Evolutionary conservation across 352 stramenopile species (phyloP).

Genomic region (Thalassiosira ordinaria): DNA sequence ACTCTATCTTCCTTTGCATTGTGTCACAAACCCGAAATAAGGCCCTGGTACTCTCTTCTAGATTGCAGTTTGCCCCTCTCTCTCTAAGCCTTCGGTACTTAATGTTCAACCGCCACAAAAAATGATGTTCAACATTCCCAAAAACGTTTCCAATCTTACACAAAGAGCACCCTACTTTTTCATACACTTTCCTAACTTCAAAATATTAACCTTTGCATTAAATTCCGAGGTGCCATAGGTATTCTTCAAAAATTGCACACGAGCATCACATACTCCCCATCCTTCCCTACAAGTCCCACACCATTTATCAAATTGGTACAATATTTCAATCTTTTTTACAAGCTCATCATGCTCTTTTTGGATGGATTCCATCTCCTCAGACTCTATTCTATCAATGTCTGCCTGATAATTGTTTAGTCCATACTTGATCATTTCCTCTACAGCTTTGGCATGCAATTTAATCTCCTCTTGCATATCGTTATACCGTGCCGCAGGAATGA

Average conservation of each 20-base stretch:
- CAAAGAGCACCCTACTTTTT: constrained; percentile 6
- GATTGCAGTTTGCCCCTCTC: no score
- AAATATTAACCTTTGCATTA: constrained; percentile 12
- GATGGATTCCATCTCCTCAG: not conserved
- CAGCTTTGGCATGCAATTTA: not conserved
- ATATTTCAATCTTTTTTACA: not conserved
- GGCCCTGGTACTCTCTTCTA: no score
- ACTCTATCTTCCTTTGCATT: no score
- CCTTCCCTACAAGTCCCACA: constrained; percentile 17
- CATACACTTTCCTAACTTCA: constrained; percentile 11
- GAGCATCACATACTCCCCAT: not conserved
- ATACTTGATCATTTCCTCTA: not conserved
- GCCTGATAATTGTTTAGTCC: not conserved
- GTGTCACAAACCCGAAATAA: no score
- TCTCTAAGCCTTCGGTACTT: no score
- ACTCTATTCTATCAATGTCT: not conserved
- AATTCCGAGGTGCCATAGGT: constrained; percentile 9
- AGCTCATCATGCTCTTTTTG: not conserved
- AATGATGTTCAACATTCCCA: no score
- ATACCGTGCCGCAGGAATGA: constrained; percentile 7
- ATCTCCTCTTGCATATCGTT: constrained; percentile 9
- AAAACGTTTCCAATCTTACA: no score
- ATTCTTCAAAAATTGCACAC: constrained; percentile 15
- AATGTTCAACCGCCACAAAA: no score
- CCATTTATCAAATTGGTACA: constrained; percentile 13